Evolutionary conservation across 73 alveolate genomes (phyloP), one percentile per base, ranked within the genome.

Genomic region (Loxodes magnus): DNA sequence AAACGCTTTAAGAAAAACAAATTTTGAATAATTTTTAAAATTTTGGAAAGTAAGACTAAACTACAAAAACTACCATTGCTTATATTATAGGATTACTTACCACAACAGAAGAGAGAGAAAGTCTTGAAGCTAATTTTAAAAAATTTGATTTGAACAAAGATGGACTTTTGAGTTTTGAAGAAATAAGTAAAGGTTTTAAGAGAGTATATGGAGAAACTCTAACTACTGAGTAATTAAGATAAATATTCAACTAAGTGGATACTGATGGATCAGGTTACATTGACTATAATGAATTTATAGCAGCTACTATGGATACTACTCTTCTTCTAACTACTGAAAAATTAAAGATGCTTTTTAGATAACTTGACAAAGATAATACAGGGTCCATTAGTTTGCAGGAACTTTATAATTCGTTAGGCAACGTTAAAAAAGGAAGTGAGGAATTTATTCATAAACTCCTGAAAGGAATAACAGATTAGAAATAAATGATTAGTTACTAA

Each of bases 81-180:
- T n/a, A n/a, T n/a, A n/a, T n/a, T n/a, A n/a, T n/a, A n/a, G n/a
- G n/a, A n/a, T n/a, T n/a, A n/a, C n/a, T n/a, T n/a, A n/a, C n/a
- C n/a, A n/a, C n/a, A n/a, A n/a, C n/a, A n/a, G n/a, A n/a, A n/a
- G n/a, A n/a, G n/a, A n/a, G n/a, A n/a, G n/a, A n/a, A n/a, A n/a
- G n/a, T n/a, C n/a, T n/a, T n/a, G n/a, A n/a, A n/a, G n/a, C 23
- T 5, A 38, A 14, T 7, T 38, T 38, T 38, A 38, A 38, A 12
- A 6, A 10, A 6, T 50, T 70, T 5, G 84, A 70, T 41, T 39
- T 14, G 9, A 5, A 34, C 21, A 58, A 56, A 50, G 71, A 56
- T 38, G 79, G 81, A n/a, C 48, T 33, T 59, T 52, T 70, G 31
- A 51, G 48, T 28, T 28, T 59, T 43, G 48, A 70, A 15, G 84